Percentiles rank a stretch among this genome's conserved stretches.
Conservation (phyloP, 2,329 filamentous ascomycete species). For the Talaromyces sp. region DNA sequence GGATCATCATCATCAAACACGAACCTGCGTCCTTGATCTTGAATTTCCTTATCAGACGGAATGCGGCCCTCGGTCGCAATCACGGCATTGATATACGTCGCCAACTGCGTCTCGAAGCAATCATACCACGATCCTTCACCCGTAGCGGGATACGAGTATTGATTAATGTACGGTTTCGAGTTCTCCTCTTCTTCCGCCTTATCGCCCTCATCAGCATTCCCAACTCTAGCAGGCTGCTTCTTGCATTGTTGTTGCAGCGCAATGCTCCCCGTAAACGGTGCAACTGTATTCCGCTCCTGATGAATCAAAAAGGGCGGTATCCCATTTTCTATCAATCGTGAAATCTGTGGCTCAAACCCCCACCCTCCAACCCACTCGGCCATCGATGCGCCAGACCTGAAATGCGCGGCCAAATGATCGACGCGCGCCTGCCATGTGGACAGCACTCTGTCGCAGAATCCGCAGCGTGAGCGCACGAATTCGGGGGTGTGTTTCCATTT, state of each 20-base stretch:
- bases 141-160: conserved; percentile 12
- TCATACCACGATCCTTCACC: conserved; percentile 6
- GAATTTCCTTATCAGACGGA: conserved; percentile 13
- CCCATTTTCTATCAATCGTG: conserved; percentile 36
- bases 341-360: conserved; percentile 39
- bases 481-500: conserved; percentile 52
- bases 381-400: conserved; percentile 38
- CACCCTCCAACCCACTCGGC: conserved; percentile 38
- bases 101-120: conserved; percentile 9
- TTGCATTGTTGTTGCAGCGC: background rate
- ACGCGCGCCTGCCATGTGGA: conserved; percentile 32
- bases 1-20: conserved; percentile 16
- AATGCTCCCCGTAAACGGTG: conserved; percentile 22
- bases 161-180: background rate
- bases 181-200: background rate
- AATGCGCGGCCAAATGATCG: conserved; percentile 41
- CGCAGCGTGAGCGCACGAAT: conserved; percentile 44
- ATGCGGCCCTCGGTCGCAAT: conserved; percentile 7
- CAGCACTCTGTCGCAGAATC: conserved; percentile 32
- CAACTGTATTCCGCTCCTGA: conserved; percentile 29
- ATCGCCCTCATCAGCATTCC: background rate
- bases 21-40: conserved; percentile 5
- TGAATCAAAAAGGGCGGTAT: conserved; percentile 40
- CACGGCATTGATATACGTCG: conserved; percentile 5
- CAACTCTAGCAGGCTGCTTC: background rate